Evolutionary conservation across 179 eudicot genomes (phyloP).

Genomic region (Camellia oleifera): DNA sequence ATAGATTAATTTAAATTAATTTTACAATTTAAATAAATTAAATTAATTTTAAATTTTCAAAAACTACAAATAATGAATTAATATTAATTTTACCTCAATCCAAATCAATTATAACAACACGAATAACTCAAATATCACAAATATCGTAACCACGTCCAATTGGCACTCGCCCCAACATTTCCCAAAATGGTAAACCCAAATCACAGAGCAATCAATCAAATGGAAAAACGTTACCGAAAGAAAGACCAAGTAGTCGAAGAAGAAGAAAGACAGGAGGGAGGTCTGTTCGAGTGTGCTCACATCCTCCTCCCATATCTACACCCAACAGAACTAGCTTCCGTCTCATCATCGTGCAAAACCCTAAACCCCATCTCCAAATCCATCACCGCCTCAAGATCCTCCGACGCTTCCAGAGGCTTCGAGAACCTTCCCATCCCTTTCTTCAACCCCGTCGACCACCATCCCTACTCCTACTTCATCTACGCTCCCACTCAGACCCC

Average conservation of each 20-base stretch:
- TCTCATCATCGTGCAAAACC: slow-evolving; percentile 61
- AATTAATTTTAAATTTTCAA: no score
- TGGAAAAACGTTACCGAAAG: slow-evolving; percentile 54
- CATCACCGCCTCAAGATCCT: slow-evolving; percentile 45
- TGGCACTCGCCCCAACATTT: slow-evolving; percentile 44
- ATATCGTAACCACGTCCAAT: slow-evolving; percentile 27
- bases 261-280: background rate
- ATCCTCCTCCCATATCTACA: slow-evolving; percentile 59
- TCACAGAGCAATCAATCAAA: slow-evolving; percentile 66
- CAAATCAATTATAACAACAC: no score
- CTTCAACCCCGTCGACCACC: slow-evolving; percentile 51
- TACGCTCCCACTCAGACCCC: slow-evolving; percentile 47
- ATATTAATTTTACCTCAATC: no score
- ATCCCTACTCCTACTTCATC: slow-evolving; percentile 65
- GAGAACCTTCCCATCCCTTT: slow-evolving; percentile 66
- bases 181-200: slow-evolving; percentile 68
- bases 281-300: slow-evolving; percentile 32
- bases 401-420: slow-evolving; percentile 63
- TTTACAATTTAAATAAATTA: no score
- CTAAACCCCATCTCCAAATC: slow-evolving; percentile 39
- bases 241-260: background rate
- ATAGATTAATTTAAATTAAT: no score
- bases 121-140: no score
- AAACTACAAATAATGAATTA: no score
- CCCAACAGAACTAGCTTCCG: slow-evolving; percentile 52